Conservation (phyloP, 257 asterid species). For the Pogostemon cablin region DNA sequence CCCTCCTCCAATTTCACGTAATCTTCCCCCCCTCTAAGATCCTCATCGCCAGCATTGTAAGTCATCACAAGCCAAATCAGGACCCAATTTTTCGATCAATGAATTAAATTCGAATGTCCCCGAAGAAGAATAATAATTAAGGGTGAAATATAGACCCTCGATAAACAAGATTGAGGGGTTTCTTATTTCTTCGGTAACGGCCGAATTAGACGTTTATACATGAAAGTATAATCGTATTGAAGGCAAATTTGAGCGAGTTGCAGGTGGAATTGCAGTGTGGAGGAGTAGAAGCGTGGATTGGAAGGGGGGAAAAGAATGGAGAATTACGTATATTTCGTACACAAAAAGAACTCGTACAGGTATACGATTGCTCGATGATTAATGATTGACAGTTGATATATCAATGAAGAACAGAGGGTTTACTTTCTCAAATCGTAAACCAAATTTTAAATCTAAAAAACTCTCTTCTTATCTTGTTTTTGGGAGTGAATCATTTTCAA, state of each 20-base stretch:
- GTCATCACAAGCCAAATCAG: conserved; percentile 42
- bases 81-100: conserved; percentile 30
- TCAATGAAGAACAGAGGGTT: conserved; percentile 12
- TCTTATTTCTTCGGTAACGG: conserved; percentile 29
- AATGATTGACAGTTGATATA: neutral
- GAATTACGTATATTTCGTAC: neutral
- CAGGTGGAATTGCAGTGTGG: neutral
- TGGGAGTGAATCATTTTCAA: too few relatives aligned
- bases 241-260: neutral
- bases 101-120: neutral
- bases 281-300: neutral
- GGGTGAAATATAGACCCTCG: neutral
- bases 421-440: too few relatives aligned
- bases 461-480: too few relatives aligned
- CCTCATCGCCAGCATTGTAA: conserved; percentile 47
- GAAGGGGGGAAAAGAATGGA: neutral
- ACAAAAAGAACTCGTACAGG: neutral
- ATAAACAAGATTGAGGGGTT: conserved; percentile 32
- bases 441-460: too few relatives aligned
- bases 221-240: neutral
- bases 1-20: conserved; percentile 72
- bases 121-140: neutral
- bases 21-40: conserved; percentile 47
- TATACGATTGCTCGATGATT: neutral
- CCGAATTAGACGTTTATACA: conserved; percentile 27